Evolutionary conservation across 106 monocot species (phyloP).

Genomic region (Cymbidium sinense): DNA sequence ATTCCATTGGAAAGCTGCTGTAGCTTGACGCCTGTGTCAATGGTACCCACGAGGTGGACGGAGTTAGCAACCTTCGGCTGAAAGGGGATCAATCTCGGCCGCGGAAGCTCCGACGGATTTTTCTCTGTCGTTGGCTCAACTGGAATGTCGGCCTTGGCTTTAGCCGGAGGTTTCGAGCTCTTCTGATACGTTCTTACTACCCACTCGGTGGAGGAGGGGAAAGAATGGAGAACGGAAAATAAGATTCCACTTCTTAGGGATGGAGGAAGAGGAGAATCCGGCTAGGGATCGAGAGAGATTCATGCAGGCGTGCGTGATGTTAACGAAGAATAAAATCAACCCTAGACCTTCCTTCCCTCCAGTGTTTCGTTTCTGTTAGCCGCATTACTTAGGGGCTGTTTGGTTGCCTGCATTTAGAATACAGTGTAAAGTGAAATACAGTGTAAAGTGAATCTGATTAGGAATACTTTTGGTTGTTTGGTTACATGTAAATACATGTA

Average conservation of each 20-base stretch:
- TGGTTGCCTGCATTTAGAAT: too few relatives aligned
- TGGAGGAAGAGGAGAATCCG: slow-evolving; percentile 10
- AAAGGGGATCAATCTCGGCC: slow-evolving; percentile 56
- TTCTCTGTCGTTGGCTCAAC: background rate
- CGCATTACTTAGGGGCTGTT: too few relatives aligned
- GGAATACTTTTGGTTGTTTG: too few relatives aligned
- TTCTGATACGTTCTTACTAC: slow-evolving; percentile 10
- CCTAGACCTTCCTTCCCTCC: too few relatives aligned
- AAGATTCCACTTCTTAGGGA: slow-evolving; percentile 3
- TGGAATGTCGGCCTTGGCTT: background rate
- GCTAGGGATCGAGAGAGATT: slow-evolving; percentile 22
- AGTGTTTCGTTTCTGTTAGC: too few relatives aligned
- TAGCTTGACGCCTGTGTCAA: slow-evolving; percentile 43
- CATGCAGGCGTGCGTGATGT: slow-evolving; percentile 5
- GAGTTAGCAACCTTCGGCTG: slow-evolving; percentile 75
- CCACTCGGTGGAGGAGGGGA: background rate
- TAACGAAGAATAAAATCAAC: too few relatives aligned
- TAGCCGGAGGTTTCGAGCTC: slow-evolving; percentile 2
- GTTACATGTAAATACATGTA: too few relatives aligned
- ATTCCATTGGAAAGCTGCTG: slow-evolving; percentile 25
- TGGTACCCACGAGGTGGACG: slow-evolving; percentile 57
- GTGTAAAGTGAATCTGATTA: too few relatives aligned
- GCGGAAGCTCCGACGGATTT: slow-evolving; percentile 14
- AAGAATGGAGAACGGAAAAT: slow-evolving; percentile 1
- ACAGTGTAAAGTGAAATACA: too few relatives aligned